phyloP scores from a whole-genome alignment of 2,329 filamentous ascomycete species.

The Lachnellula hyalina region DNA sequence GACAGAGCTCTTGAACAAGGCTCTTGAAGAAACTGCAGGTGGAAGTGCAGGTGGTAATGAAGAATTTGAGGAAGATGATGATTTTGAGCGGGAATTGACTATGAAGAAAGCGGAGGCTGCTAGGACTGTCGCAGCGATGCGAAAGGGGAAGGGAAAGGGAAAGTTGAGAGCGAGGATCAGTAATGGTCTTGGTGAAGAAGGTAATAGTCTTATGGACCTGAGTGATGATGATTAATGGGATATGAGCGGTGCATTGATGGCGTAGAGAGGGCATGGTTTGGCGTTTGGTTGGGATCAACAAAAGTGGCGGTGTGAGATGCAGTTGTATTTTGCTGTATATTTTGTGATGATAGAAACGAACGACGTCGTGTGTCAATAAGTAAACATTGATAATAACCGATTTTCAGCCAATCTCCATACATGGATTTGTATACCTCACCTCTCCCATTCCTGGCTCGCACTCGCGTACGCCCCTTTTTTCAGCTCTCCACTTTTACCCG shows the following conservation, averaged over 20 bases:
- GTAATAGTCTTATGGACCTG: slow-evolving; percentile 50
- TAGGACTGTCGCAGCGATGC: slow-evolving; percentile 24
- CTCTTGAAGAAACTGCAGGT: slow-evolving; percentile 56
- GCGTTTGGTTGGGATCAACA: slow-evolving; percentile 5
- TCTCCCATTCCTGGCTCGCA: background rate
- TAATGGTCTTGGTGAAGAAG: slow-evolving; percentile 30
- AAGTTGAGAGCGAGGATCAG: slow-evolving; percentile 35
- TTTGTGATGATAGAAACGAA: background rate
- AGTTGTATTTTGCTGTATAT: background rate
- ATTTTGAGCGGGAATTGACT: slow-evolving; percentile 50
- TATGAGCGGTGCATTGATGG: slow-evolving; percentile 7
- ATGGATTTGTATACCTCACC: background rate
- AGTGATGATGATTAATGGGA: slow-evolving; percentile 45
- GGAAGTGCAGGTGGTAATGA: slow-evolving; percentile 23
- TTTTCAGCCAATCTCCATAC: background rate
- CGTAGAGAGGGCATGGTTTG: slow-evolving; percentile 3
- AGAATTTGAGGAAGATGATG: slow-evolving; percentile 44
- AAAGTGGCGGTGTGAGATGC: background rate
- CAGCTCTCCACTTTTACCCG: background rate
- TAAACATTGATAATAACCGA: background rate
- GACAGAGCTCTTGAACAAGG: slow-evolving; percentile 70
- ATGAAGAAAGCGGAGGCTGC: slow-evolving; percentile 42
- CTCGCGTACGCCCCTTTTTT: background rate
- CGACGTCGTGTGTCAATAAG: background rate
- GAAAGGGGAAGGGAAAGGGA: slow-evolving; percentile 38